phyloP scores from a whole-genome alignment of 164 flowering plant species.

The Tetracentron sinense region DNA sequence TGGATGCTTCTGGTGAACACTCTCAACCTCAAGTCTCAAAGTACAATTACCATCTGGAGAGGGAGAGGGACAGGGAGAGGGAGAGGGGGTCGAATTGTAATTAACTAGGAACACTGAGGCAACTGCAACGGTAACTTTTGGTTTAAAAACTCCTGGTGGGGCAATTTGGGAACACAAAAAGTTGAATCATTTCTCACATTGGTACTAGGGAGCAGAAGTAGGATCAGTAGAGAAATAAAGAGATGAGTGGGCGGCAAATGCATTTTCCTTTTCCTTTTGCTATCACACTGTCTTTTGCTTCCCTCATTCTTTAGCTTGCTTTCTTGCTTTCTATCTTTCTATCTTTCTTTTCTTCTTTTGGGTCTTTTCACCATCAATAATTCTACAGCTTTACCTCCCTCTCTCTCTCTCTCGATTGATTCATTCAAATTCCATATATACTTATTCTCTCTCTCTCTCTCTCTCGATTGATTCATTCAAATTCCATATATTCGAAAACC shows the following conservation, averaged over 20 bases:
- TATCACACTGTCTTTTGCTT: slow-evolving; percentile 5
- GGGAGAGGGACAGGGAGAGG: too few relatives aligned
- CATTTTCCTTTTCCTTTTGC: neutral
- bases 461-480: neutral
- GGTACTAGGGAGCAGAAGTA: slow-evolving; percentile 4
- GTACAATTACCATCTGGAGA: too few relatives aligned
- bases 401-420: neutral
- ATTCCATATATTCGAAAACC: neutral
- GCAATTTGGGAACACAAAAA: slow-evolving; percentile 31
- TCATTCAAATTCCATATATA: neutral
- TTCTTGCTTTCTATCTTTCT: slow-evolving; percentile 6
- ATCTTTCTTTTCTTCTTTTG: slow-evolving; percentile 14
- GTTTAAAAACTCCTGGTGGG: slow-evolving; percentile 49
- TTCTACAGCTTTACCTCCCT: slow-evolving; percentile 2
- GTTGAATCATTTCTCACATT: slow-evolving; percentile 40
- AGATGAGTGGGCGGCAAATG: slow-evolving; percentile 39
- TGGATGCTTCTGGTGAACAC: too few relatives aligned
- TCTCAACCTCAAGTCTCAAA: too few relatives aligned
- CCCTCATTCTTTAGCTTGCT: neutral
- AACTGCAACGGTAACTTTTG: slow-evolving; percentile 59
- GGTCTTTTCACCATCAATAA: neutral
- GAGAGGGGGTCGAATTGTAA: too few relatives aligned
- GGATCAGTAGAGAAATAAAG: neutral
- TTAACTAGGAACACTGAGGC: neutral
- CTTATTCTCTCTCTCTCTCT: neutral